Percentiles rank a stretch among this genome's conserved stretches.
These are phyloP conservation scores for Xylaria multiplex DNA, from an alignment of 2,329 filamentous ascomycete genomes.

Conservation along the genomic window DNA sequence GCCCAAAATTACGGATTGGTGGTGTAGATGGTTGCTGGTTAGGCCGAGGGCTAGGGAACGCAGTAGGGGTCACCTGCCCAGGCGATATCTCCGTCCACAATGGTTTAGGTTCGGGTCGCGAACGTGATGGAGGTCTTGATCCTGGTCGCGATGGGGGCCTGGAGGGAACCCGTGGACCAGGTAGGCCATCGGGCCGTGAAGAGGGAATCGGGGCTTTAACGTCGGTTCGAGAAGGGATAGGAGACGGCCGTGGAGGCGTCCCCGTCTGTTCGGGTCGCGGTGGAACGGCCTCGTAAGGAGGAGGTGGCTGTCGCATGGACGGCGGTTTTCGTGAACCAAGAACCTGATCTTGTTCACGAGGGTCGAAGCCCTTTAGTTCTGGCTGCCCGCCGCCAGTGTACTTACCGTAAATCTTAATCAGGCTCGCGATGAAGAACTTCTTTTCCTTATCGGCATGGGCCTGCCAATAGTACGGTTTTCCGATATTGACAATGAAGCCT, in stretches of 20 bases:
- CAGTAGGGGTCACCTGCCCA: constrained; percentile 19
- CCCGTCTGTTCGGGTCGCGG: constrained; percentile 34
- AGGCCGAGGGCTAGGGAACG: constrained; percentile 39
- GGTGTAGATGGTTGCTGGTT: constrained; percentile 44
- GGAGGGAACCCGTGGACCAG: constrained; percentile 35
- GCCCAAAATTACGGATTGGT: constrained; percentile 48
- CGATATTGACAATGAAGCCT: constrained; percentile 88
- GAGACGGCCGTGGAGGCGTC: constrained; percentile 40
- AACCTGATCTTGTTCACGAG: constrained; percentile 79
- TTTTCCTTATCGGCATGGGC: constrained; percentile 94
- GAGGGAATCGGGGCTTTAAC: constrained; percentile 28
- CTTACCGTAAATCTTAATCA: constrained; percentile 96
- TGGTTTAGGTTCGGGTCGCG: constrained; percentile 38
- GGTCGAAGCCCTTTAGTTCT: constrained; percentile 83
- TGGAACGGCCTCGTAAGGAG: constrained; percentile 43
- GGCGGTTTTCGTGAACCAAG: constrained; percentile 65
- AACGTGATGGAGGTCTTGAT: constrained; percentile 36
- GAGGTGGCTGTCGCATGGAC: constrained; percentile 44
- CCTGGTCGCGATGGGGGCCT: constrained; percentile 39
- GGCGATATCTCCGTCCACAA: constrained; percentile 33
- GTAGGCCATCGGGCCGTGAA: constrained; percentile 40
- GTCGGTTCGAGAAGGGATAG: constrained; percentile 33
- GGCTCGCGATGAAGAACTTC: constrained; percentile 96
- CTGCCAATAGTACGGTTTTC: constrained; percentile 98
- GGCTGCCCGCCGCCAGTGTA: constrained; percentile 90